Percentiles rank a stretch among this genome's conserved stretches.
These are phyloP conservation scores for Fusarium sp. DNA, from an alignment of 2,329 filamentous ascomycete species.

Conservation along the genomic window DNA sequence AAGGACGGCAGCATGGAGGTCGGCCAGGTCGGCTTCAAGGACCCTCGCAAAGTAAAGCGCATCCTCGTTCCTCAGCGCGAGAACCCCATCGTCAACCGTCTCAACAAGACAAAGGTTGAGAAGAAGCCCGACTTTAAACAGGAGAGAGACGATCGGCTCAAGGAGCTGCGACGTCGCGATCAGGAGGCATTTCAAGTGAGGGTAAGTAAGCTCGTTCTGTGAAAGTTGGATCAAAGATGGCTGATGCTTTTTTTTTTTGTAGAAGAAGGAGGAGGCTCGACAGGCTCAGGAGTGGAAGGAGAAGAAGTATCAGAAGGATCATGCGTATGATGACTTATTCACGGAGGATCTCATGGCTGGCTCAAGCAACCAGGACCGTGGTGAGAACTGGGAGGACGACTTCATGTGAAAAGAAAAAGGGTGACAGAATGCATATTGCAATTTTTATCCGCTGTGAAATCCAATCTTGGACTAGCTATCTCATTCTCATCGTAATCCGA, in stretches of 20 bases:
- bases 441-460: neutral
- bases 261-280: slow-evolving; percentile 82
- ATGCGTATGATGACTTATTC: slow-evolving; percentile 95
- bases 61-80: slow-evolving; percentile 83
- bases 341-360: slow-evolving; percentile 81
- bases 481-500: neutral
- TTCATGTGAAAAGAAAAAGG: slow-evolving; percentile 78
- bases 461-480: neutral
- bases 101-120: slow-evolving; percentile 96
- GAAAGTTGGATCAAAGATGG: too few relatives aligned
- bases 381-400: slow-evolving; percentile 84
- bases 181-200: slow-evolving; percentile 69
- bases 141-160: slow-evolving; percentile 82
- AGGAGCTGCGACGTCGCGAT: slow-evolving; percentile 78
- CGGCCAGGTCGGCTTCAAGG: slow-evolving; percentile 95
- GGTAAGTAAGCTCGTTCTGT: slow-evolving; percentile 56
- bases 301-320: slow-evolving; percentile 95
- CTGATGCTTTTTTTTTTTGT: neutral
- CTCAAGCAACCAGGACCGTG: slow-evolving; percentile 87
- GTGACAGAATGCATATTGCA: neutral
- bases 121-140: slow-evolving; percentile 84
- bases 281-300: slow-evolving; percentile 84
- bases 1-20: slow-evolving; percentile 97
- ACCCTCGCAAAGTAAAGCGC: slow-evolving; percentile 83
- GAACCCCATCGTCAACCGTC: slow-evolving; percentile 93